Conservation (phyloP, 2,329 filamentous ascomycete species). For the Biscogniauxia marginata region DNA sequence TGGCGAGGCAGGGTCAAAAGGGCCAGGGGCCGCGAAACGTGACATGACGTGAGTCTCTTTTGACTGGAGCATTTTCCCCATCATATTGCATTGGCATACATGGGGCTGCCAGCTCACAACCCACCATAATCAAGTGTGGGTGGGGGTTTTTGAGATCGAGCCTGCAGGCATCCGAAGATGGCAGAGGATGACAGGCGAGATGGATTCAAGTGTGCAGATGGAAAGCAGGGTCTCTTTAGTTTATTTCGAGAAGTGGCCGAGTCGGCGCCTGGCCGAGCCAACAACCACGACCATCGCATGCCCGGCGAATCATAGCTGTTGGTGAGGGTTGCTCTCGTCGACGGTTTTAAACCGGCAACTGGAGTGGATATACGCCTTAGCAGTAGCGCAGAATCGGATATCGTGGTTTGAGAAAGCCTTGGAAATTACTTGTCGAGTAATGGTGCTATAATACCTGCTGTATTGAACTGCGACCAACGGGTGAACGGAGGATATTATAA, state of each 20-base stretch:
- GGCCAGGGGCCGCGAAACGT: background rate
- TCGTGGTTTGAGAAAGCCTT: background rate
- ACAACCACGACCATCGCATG: background rate
- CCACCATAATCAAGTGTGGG: background rate
- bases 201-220: background rate
- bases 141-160: background rate
- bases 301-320: background rate
- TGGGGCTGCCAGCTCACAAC: background rate
- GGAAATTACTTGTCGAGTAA: background rate
- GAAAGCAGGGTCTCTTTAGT: background rate
- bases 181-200: background rate
- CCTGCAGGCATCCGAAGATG: background rate
- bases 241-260: background rate
- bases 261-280: background rate
- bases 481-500: background rate
- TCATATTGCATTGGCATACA: background rate
- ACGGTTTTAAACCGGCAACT: background rate
- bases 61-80: background rate
- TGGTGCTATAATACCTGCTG: too few relatives aligned
- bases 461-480: background rate
- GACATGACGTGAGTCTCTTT: conserved; percentile 1
- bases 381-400: background rate
- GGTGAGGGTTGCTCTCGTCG: background rate
- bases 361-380: background rate
- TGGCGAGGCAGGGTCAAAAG: background rate